Base-by-base conservation (phyloP, 176 grass and related monocot genomes). In the Hsuehochloa calcarea region DNA sequence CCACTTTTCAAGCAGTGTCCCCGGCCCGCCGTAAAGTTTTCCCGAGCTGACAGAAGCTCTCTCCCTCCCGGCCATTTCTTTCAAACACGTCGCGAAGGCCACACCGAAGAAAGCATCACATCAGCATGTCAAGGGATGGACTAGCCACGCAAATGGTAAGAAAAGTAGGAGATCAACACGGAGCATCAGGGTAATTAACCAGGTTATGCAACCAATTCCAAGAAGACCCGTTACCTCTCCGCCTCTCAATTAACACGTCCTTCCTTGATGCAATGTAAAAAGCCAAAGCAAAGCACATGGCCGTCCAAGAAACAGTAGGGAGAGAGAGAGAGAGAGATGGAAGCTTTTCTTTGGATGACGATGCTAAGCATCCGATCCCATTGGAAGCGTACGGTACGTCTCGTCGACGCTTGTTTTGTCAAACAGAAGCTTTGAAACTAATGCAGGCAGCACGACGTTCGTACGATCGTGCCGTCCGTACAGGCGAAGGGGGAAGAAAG, bases 301-400 rank as follows among this genome's bases (percentile, higher is more conserved):
- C 58, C 75, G 17, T 61, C 55, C 39, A 63, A 10, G n/a, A 10
- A 19, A 20, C 54, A 63, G 8, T 4, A 15, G 27, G 50, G 14
- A 19, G 37, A 43, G 14, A 27, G 65, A 22, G 41, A 10, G 14
- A 10, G 20, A 23, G 55, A 12, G n/a, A 63, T 14, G 60, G 23
- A 29, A 29, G 19, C 35, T 25, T 70, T 59, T n/a, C 5, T 35
- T n/a, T 16, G 1, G 40, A 47, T 62, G 54, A 52, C 26, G 6
- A 8, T 3, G 85, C 69, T 75, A 81, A 81, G 70, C 85, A 68
- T 87, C 56, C 43, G 35, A 67, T 74, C 37, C 60, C 17, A 82
- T 81, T 81, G 85, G 85, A 15, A 31, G 26, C 29, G 23, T 12
- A 64, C 31, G 26, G 62, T 19, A n/a, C 43, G 17, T n/a, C 45